Conservation (phyloP, 106 monocot genomes). For the Chionographis japonica region DNA sequence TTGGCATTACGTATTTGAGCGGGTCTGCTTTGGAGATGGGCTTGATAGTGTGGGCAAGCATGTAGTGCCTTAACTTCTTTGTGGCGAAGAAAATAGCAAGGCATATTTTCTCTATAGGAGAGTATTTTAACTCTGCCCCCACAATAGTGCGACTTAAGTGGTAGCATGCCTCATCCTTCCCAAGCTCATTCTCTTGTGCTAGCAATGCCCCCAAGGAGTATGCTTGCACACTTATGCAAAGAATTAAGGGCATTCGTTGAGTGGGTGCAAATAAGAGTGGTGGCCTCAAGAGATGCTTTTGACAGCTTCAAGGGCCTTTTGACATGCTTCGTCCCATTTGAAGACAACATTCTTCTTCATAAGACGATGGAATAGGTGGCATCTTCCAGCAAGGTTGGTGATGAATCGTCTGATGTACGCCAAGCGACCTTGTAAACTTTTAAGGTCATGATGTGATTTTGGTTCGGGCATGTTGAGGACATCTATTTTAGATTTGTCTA, state of each 20-base stretch:
- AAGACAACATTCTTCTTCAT: conserved; percentile 2
- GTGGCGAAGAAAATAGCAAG: conserved; percentile 7
- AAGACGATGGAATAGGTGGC: not conserved
- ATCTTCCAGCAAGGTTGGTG: not conserved
- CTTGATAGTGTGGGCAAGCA: not conserved
- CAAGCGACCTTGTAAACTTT: not conserved
- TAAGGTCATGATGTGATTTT: not conserved
- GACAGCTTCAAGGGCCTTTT: not conserved
- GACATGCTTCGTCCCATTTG: not conserved
- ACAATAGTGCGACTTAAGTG: not conserved
- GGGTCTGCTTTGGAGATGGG: not conserved
- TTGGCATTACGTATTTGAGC: no score
- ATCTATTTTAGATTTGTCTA: conserved; percentile 5
- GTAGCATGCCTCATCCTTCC: not conserved
- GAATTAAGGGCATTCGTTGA: not conserved
- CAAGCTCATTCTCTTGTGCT: not conserved
- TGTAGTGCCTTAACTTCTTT: conserved; percentile 13
- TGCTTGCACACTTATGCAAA: not conserved
- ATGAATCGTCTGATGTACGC: conserved; percentile 3
- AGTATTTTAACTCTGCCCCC: not conserved
- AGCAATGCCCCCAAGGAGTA: conserved; percentile 2
- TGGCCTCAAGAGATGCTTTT: not conserved
- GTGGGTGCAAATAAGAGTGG: not conserved
- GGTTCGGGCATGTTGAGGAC: not conserved
- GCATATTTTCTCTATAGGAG: conserved; percentile 6